A percentile compares a stretch with the other conserved stretches of the same genome.
Evolutionary conservation across 2,329 filamentous ascomycete genomes (phyloP).

Genomic region (Talaromyces sp.): DNA sequence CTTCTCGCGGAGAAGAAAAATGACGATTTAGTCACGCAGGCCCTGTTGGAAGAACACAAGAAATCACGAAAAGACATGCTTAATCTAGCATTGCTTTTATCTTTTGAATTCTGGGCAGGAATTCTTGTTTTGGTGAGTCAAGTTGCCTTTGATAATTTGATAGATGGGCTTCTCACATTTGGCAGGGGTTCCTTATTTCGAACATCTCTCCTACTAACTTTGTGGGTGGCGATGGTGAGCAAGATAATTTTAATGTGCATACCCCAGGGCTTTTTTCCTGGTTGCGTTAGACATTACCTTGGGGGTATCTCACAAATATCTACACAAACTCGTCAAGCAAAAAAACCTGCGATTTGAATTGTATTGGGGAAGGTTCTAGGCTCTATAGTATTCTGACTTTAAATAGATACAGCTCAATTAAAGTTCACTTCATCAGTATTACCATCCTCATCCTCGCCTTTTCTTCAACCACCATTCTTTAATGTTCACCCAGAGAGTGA

Average conservation of each 20-base stretch:
- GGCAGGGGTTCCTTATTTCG: neutral
- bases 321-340: neutral
- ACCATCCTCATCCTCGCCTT: too few relatives aligned
- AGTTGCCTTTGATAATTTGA: neutral
- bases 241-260: neutral
- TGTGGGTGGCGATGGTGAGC: neutral
- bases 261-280: neutral
- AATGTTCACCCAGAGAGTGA: too few relatives aligned
- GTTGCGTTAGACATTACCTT: neutral
- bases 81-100: neutral
- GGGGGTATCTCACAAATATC: neutral
- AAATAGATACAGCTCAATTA: too few relatives aligned
- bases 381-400: neutral
- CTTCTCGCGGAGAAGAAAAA: neutral
- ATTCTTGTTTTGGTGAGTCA: neutral
- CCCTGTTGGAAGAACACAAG: neutral
- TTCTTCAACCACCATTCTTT: too few relatives aligned
- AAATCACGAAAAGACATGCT: neutral
- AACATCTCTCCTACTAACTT: neutral
- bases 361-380: neutral
- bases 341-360: neutral
- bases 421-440: too few relatives aligned
- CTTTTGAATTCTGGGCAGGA: neutral
- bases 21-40: neutral
- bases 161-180: neutral